Conservation (phyloP, 164 flowering plant species). For the Stephania cephalantha region DNA sequence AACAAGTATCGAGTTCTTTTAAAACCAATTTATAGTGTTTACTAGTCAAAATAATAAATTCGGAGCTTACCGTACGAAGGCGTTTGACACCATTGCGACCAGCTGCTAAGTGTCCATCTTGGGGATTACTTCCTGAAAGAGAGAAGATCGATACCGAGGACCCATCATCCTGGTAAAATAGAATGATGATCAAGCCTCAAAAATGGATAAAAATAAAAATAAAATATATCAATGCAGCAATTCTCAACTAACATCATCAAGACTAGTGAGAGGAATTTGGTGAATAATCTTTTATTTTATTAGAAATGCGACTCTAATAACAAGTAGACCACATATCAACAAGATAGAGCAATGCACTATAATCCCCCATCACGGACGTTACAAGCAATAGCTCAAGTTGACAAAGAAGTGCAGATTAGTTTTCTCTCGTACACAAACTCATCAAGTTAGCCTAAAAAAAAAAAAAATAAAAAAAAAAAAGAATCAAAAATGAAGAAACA, state of each 20-base stretch:
- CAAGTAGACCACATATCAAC: not conserved
- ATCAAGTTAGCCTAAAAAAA: too few relatives aligned
- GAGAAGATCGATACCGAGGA: slow-evolving; percentile 83
- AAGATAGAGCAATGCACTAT: not conserved
- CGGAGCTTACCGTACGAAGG: slow-evolving; percentile 79
- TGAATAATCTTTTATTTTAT: too few relatives aligned
- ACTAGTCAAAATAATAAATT: not conserved
- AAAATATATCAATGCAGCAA: not conserved
- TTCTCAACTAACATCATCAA: not conserved
- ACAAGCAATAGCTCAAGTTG: too few relatives aligned
- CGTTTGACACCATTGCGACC: slow-evolving; percentile 99
- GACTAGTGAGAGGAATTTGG: not conserved
- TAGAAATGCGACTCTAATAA: not conserved
- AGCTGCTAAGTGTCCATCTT: slow-evolving; percentile 94
- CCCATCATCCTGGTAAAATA: slow-evolving; percentile 76
- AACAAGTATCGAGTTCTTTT: not conserved
- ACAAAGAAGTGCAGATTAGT: too few relatives aligned
- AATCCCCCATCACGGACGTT: too few relatives aligned
- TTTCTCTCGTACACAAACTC: too few relatives aligned
- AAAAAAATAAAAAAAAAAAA: too few relatives aligned
- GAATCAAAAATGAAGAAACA: too few relatives aligned
- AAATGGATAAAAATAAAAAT: not conserved
- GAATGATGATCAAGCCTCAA: slow-evolving; percentile 5
- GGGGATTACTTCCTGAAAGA: slow-evolving; percentile 78
- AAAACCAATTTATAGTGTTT: too few relatives aligned